phyloP scores from a whole-genome alignment of 441 rosid species.

The Bocquillonia castaneifolia region DNA sequence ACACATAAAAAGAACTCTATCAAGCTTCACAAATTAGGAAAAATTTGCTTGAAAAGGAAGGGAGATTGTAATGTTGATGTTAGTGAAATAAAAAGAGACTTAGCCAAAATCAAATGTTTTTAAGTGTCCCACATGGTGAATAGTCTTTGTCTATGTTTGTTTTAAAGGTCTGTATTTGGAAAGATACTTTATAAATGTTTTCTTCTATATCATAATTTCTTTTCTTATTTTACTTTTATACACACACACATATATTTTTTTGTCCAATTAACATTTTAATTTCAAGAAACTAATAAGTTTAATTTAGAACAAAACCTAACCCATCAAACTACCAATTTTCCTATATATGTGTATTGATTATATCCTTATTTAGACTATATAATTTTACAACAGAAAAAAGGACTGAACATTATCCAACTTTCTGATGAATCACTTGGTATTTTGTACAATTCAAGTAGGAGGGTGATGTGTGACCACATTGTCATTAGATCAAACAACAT shows the following conservation, averaged over 20 bases:
- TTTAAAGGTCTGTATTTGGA: neutral
- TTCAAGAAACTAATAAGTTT: neutral
- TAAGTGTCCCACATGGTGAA: neutral
- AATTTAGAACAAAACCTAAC: neutral
- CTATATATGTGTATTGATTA: neutral
- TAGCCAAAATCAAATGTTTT: neutral
- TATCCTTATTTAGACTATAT: neutral
- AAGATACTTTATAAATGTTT: neutral
- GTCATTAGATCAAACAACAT: conserved; percentile 12
- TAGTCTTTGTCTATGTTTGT: conserved; percentile 17
- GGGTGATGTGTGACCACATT: conserved; percentile 1
- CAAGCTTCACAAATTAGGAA: neutral
- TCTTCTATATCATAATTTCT: neutral
- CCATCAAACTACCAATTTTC: neutral
- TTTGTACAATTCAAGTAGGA: neutral
- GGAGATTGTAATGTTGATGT: neutral
- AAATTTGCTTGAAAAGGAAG: conserved; percentile 6
- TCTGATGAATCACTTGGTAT: neutral
- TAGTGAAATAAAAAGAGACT: conserved; percentile 1
- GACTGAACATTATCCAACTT: neutral
- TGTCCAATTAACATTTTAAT: neutral
- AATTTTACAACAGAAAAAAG: neutral
- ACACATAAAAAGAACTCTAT: neutral
- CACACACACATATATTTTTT: no score
- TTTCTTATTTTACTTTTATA: neutral